Evolutionary conservation across 2,329 filamentous ascomycete genomes (phyloP), one percentile per base, ranked within the genome.

Genomic region (Cercospora sp.): DNA sequence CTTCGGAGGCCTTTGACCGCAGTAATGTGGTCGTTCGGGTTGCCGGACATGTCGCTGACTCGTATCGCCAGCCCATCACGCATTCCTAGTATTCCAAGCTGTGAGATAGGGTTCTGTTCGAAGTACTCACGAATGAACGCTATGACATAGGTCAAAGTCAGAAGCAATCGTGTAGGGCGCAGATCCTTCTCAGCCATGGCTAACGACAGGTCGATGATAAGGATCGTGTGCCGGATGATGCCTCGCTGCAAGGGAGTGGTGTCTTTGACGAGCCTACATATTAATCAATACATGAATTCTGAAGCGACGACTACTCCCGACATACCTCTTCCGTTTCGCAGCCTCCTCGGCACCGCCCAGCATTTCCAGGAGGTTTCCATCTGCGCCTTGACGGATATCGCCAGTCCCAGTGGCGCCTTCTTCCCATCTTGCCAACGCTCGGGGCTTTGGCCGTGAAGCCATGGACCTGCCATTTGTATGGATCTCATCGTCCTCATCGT

Each of bases 21-120:
- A 71, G 90, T 87, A 66, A 97, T 87, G 78, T 98, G 95, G 69
- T 96, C 92, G 8, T 90, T 90, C 2, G 94, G 93, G 77, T 97
- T 97, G 9, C 95, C 95, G 65, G 91, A 91, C 84, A 98, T 90
- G 76, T 97, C 92, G 77, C 91, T 95, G 70, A 99, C 87, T 45
- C 92, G 85, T 26, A 96, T 84, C 2, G 94, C 94, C 16, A 98
- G 84, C 16, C 95, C 95, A 78, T 98, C 95, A 69, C 92, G 88
- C 91, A 98, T 97, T 61, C 92, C 94, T 45, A 99, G 84, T 31
- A 99, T 90, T 26, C 91, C 94, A 66, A 99, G 87, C 81, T 99
- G 95, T 9, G 93, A 96, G 72, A 99, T 98, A 10, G 95, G 95
- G 76, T 99, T 99, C 80, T 99, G 95, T 80, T 98, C 95, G 77